Conservation (phyloP, 768 basidiomycete species). For the Lyophyllum decastes region DNA sequence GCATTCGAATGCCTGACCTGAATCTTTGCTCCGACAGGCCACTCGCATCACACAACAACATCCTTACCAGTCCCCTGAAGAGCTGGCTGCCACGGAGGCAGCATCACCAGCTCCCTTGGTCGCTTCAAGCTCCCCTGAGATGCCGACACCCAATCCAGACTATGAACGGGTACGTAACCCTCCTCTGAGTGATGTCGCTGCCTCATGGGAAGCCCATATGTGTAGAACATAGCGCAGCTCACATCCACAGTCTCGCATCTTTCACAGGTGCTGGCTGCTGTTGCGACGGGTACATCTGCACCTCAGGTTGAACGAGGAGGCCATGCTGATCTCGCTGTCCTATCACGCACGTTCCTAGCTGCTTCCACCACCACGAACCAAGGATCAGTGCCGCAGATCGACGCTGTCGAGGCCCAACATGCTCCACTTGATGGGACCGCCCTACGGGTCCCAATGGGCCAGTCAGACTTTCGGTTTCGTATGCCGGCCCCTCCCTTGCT, state of each 20-base stretch:
- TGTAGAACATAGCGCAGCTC: not conserved
- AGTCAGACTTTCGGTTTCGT: not conserved
- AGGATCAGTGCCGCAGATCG: not conserved
- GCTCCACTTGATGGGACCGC: no score
- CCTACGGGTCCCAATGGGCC: no score
- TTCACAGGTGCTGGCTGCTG: not conserved
- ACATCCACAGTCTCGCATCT: not conserved
- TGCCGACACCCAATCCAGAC: not conserved
- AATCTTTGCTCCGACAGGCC: no score
- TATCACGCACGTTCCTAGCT: not conserved
- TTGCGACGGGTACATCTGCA: not conserved
- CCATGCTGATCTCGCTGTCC: not conserved
- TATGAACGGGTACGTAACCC: not conserved
- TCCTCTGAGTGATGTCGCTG: no score
- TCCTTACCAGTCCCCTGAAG: no score
- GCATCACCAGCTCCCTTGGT: no score
- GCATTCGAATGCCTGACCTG: no score
- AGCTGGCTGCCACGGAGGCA: no score
- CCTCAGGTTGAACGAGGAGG: not conserved
- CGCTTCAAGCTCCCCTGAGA: no score
- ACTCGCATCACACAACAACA: no score
- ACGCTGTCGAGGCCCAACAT: no score
- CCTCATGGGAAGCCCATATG: no score
- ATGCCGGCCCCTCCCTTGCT: not conserved
- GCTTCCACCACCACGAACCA: not conserved